phyloP scores from a whole-genome alignment of 176 grass and related monocot genomes.

The Aegilops speltoides region DNA sequence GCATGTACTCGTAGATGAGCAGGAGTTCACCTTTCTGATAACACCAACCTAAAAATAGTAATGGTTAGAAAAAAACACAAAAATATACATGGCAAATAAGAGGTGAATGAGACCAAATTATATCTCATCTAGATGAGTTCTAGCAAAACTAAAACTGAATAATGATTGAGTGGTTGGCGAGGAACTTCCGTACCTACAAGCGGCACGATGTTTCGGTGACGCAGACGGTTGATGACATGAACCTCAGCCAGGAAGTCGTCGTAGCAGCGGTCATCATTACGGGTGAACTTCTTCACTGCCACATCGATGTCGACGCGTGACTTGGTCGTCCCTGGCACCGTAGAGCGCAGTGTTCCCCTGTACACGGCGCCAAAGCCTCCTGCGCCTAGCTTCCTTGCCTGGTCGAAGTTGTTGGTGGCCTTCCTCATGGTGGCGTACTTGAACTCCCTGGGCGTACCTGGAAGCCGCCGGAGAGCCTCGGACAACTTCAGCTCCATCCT shows the following conservation, averaged over 20 bases:
- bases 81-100: not conserved
- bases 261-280: not conserved
- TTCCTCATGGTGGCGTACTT: not conserved
- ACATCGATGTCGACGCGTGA: not conserved
- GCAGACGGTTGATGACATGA: not conserved
- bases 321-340: not conserved
- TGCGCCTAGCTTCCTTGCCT: not conserved
- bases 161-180: not conserved
- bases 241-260: conserved; percentile 8
- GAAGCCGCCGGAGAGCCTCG: not conserved
- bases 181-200: not conserved
- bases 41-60: conserved; percentile 10
- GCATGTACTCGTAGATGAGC: not conserved
- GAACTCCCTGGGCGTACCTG: not conserved
- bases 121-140: too few species aligned
- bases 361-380: not conserved
- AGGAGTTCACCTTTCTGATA: not conserved
- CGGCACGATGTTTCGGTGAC: conserved; percentile 13
- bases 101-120: too few species aligned
- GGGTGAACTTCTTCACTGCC: conserved; percentile 19
- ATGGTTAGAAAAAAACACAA: not conserved
- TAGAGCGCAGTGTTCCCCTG: not conserved
- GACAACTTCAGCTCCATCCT: not conserved
- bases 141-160: too few species aligned
- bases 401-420: not conserved